Evolutionary conservation across 179 eudicot species (phyloP).

Genomic region (Beta macrorhiza): DNA sequence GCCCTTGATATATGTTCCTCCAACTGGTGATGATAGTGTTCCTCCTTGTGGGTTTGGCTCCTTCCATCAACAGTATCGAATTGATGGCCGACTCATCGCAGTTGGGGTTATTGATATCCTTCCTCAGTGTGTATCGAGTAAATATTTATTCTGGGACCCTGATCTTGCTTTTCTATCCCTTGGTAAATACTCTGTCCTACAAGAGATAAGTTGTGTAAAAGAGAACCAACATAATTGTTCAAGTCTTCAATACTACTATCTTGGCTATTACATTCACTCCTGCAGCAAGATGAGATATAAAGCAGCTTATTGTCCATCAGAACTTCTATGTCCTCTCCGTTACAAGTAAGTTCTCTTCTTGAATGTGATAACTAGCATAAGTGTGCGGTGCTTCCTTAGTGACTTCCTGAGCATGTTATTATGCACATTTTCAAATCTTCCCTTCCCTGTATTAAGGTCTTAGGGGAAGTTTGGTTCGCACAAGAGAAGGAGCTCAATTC

Average conservation of each 20-base stretch:
- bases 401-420: not conserved
- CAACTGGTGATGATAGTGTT: conserved; percentile 53
- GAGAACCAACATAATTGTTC: conserved; percentile 70
- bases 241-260: conserved; percentile 86
- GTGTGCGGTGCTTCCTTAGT: not conserved
- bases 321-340: conserved; percentile 95
- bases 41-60: conserved; percentile 98
- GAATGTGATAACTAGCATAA: not conserved
- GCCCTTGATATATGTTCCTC: conserved; percentile 68
- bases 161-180: conserved; percentile 81
- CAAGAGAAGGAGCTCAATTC: too few species aligned
- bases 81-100: conserved; percentile 84
- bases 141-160: conserved; percentile 97
- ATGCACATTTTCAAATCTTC: not conserved
- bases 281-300: conserved; percentile 97
- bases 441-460: not conserved
- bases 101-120: conserved; percentile 98
- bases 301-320: conserved; percentile 90
- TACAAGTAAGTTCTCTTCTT: conserved; percentile 63
- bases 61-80: conserved; percentile 88
- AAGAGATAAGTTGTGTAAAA: conserved; percentile 81
- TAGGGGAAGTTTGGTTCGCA: not conserved
- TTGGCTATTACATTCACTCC: conserved; percentile 95
- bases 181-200: conserved; percentile 81
- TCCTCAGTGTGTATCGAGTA: conserved; percentile 92